A percentile compares a stretch with the other conserved stretches of the same genome.
phyloP scores from a whole-genome alignment of 768 basidiomycete genomes.

The Chalciporus piperatus region DNA sequence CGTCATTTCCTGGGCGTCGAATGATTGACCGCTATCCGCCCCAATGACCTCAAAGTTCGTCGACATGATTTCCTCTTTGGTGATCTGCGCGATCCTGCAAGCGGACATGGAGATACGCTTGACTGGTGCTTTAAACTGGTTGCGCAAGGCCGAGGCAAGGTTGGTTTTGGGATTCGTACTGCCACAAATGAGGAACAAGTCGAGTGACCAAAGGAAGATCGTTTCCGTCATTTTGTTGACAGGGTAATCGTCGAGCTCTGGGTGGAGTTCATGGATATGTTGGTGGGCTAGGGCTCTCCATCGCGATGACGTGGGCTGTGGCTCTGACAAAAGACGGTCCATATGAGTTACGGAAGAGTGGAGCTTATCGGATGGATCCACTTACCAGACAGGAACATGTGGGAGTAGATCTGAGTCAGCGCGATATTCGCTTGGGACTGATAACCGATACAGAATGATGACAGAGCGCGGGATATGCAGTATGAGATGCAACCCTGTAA shows the following conservation, averaged over 20 bases:
- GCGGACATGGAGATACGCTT: constrained; percentile 64
- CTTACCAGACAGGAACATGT: constrained; percentile 54
- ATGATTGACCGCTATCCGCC: constrained; percentile 51
- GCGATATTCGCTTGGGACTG: constrained; percentile 67
- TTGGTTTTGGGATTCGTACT: constrained; percentile 43
- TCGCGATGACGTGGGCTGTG: constrained; percentile 73
- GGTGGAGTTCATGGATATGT: constrained; percentile 65
- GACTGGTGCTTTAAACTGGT: constrained; percentile 58
- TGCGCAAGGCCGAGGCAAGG: constrained; percentile 40
- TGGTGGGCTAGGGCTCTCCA: constrained; percentile 75
- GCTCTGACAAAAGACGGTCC: constrained; percentile 41
- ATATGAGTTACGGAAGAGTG: constrained; percentile 13
- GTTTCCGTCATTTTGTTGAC: constrained; percentile 72
- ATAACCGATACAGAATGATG: constrained; percentile 72
- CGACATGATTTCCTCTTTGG: constrained; percentile 73
- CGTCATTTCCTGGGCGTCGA: constrained; percentile 50
- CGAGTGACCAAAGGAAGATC: constrained; percentile 68
- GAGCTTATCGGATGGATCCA: constrained; percentile 3
- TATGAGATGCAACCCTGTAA: constrained; percentile 68
- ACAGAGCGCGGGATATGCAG: constrained; percentile 64
- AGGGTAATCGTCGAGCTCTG: constrained; percentile 62
- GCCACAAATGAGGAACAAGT: constrained; percentile 65
- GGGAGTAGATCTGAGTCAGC: constrained; percentile 57
- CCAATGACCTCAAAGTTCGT: constrained; percentile 71
- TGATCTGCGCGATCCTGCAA: constrained; percentile 59